These are phyloP conservation scores for Podospora pseudoanserina DNA, from an alignment of 495 filamentous ascomycete genomes.

Conservation along the genomic window DNA sequence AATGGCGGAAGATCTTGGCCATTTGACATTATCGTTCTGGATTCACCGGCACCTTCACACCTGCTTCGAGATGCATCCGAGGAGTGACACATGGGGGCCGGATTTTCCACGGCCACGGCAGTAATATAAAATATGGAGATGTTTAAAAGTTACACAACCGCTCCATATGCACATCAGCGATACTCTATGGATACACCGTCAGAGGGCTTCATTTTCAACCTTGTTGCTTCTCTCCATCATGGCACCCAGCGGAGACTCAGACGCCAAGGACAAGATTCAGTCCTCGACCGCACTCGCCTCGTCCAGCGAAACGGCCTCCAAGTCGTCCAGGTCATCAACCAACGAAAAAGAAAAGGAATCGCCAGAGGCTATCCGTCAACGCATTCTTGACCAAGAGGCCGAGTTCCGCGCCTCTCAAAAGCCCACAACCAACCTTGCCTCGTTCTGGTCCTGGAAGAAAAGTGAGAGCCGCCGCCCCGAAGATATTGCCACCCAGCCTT, in stretches of 20 bases:
- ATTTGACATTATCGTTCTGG: constrained; percentile 1
- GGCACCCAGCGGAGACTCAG: not conserved
- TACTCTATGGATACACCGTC: not conserved
- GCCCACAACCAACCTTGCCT: constrained; percentile 5
- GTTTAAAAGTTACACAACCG: not conserved
- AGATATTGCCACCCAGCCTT: constrained; percentile 49
- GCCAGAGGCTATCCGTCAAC: constrained; percentile 1
- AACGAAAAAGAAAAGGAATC: not conserved
- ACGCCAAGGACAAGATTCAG: not conserved
- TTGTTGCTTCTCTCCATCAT: constrained; percentile 6
- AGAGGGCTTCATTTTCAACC: not conserved
- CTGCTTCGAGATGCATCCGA: not conserved
- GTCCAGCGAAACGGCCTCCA: not conserved
- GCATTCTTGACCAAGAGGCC: constrained; percentile 4
- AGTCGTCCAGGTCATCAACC: not conserved
- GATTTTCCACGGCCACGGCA: not conserved
- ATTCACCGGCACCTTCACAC: too few relatives aligned
- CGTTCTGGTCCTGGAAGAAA: constrained; percentile 2
- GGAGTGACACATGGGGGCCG: not conserved
- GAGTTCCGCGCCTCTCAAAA: constrained; percentile 6
- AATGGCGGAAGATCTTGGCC: constrained; percentile 9
- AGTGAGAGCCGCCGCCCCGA: constrained; percentile 15
- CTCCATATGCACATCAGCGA: not conserved
- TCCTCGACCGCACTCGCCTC: not conserved
- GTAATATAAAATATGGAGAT: not conserved